Conservation (phyloP, 352 stramenopile genomes). For the Globisporangium mamillatum region DNA sequence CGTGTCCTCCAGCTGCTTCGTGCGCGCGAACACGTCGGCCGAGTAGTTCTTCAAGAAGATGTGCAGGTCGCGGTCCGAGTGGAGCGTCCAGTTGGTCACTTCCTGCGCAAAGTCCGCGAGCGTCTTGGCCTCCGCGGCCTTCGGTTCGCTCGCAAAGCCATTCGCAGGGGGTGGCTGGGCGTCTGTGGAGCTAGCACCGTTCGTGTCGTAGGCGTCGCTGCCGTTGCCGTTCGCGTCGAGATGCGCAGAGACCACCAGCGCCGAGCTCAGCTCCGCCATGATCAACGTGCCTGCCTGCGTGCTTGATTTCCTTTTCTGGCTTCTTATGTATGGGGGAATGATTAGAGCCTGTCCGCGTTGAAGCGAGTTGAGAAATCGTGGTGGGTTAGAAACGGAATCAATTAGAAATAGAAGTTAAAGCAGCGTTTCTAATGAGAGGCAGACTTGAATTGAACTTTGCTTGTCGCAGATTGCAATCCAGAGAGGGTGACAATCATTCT, state of each 20-base stretch:
- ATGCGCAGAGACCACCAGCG: not conserved
- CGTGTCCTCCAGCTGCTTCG: slow-evolving; percentile 68
- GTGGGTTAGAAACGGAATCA: not conserved
- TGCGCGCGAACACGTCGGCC: slow-evolving; percentile 57
- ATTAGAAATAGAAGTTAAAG: not conserved
- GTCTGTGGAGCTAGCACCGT: not conserved
- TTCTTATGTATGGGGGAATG: slow-evolving; percentile 6
- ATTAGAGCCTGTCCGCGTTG: not conserved
- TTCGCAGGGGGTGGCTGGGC: not conserved
- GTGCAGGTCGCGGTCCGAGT: slow-evolving; percentile 73
- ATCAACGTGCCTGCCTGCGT: not conserved
- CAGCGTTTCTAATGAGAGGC: not conserved
- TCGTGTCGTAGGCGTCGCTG: not conserved
- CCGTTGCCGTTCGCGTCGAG: not conserved
- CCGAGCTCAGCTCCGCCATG: slow-evolving; percentile 9
- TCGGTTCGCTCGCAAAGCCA: not conserved
- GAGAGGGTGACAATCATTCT: not conserved
- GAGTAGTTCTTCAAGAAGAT: slow-evolving; percentile 72
- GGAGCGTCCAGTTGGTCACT: slow-evolving; percentile 63
- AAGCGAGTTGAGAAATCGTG: not conserved
- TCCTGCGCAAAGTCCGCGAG: slow-evolving; percentile 42
- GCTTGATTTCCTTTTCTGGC: not conserved
- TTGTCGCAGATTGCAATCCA: not conserved
- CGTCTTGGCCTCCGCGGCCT: slow-evolving; percentile 31
- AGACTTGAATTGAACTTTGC: not conserved